Evolutionary conservation across 345 rosid genomes (phyloP).

Genomic region (Alliaria petiolata): DNA sequence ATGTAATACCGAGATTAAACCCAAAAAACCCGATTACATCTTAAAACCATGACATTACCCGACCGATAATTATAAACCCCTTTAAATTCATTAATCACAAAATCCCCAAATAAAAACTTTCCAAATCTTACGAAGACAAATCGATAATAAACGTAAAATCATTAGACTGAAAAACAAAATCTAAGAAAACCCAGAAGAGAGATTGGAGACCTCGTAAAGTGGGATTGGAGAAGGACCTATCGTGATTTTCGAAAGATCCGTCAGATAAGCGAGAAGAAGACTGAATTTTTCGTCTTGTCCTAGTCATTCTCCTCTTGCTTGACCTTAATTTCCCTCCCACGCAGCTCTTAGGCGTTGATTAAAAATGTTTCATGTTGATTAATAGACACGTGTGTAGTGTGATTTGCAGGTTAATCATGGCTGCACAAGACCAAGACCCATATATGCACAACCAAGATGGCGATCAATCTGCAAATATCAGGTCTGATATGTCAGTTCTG

Average conservation of each 20-base stretch:
- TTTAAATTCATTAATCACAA: too few species aligned
- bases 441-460: constrained; percentile 95
- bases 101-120: too few species aligned
- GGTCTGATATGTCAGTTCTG: constrained; percentile 94
- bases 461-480: constrained; percentile 76
- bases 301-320: constrained; percentile 30
- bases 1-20: too few species aligned
- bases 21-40: too few species aligned
- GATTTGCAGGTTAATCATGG: constrained; percentile 64
- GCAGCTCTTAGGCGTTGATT: constrained; percentile 36
- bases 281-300: constrained; percentile 34
- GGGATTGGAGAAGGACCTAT: constrained; percentile 28
- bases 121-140: neutral
- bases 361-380: too few species aligned
- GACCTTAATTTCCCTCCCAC: constrained; percentile 25
- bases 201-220: constrained; percentile 27
- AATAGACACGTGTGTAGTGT: neutral
- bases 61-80: too few species aligned
- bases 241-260: constrained; percentile 29
- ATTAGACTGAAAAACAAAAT: neutral
- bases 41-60: too few species aligned
- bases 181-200: neutral
- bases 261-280: constrained; percentile 39
- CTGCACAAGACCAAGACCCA: constrained; percentile 79
- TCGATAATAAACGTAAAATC: neutral